Base-by-base conservation (phyloP, 2,329 filamentous ascomycete species). In the Ceratocystis cacaofunesta region DNA sequence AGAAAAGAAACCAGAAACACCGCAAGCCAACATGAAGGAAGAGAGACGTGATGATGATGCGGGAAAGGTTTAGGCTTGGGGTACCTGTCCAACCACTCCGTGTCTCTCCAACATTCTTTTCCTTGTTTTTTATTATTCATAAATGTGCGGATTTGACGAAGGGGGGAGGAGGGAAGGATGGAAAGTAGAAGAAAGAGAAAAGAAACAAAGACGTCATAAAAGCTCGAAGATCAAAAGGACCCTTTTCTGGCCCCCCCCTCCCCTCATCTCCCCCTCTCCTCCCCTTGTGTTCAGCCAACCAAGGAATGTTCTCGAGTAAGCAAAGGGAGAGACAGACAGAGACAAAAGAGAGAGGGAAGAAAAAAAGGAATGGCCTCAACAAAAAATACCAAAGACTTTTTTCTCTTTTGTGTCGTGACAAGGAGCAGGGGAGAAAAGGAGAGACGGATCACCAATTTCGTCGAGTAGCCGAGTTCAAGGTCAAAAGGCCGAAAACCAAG, bases 1-100 rank as follows among this genome's bases (percentile, higher is more conserved):
- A 58, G 15, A 32, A 10, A 62, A 46, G 44, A 52, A 25, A 25
- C 22, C 25, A 61, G 44, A 61, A 61, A 43, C 63, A 41, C 36
- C 36, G 36, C 36, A 17, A 65, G 44, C 55, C 63, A 65, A 52
- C 63, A 65, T 50, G 57, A 48, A 61, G 52, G 36, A 28, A 64
- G 50, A 30, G 32, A 61, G 30, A 58, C 22, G 55, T 58, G 55
- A 6, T 19, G 55, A 58, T 58, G 1, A 36, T 58, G 55, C 17
- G 55, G 55, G 55, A 58, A 58, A 58, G 8, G 28, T 58, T 12
- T 15, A 17, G 25, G 55, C 25, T n/a, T 17, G 55, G 52, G 12
- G 30, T 22, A 58, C 17, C 55, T 58, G 55, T 36, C 41, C 46
- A 55, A 17, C n/a, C 25, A 28, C 55, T 41, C 10, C 36, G 10